phyloP scores from a whole-genome alignment of 2,329 filamentous ascomycete genomes.

The Chalaropsis thielavioides region DNA sequence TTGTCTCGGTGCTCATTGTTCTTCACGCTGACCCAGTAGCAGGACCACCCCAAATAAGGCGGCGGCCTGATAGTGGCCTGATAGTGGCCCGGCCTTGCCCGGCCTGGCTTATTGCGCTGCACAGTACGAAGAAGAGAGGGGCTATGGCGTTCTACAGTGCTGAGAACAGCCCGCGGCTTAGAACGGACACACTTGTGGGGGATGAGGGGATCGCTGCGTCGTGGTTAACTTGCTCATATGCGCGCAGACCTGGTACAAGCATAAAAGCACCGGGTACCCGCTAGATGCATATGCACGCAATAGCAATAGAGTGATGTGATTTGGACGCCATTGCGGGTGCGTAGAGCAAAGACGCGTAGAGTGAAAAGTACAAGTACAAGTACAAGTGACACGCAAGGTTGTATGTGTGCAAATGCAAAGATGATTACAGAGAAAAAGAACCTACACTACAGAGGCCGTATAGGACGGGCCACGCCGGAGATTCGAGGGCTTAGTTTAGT shows the following conservation, averaged over 20 bases:
- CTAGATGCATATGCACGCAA: background rate
- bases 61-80: background rate
- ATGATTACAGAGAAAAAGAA: background rate
- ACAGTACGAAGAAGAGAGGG: too few species aligned
- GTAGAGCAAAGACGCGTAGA: background rate
- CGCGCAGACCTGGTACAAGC: background rate
- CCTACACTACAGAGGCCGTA: background rate
- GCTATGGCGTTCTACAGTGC: too few species aligned
- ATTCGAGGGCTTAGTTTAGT: background rate
- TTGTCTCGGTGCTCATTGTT: background rate
- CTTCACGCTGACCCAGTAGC: background rate
- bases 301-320: background rate
- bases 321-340: background rate
- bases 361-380: background rate
- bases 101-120: background rate
- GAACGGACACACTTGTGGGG: background rate
- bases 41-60: constrained; percentile 2
- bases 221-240: constrained; percentile 14
- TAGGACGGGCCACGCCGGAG: background rate
- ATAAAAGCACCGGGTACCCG: background rate
- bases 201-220: background rate
- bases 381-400: background rate
- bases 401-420: background rate
- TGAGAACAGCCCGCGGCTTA: too few species aligned
- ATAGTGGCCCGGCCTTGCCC: background rate